Conservation (phyloP, 257 asterid genomes). For the Marsdenia floribunda region DNA sequence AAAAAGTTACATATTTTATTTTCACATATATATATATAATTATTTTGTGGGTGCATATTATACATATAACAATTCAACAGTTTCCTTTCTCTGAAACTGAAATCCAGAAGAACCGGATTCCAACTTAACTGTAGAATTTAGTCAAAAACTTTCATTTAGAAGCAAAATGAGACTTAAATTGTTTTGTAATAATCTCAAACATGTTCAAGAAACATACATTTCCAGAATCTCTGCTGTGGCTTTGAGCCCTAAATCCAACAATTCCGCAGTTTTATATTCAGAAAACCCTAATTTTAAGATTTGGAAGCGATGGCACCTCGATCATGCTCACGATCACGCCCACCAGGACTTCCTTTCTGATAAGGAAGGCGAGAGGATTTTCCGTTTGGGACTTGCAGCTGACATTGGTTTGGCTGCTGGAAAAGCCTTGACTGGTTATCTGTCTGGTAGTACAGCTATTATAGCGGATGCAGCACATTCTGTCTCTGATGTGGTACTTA, state of each 20-base stretch:
- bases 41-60: no score
- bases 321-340: slow-evolving; percentile 52
- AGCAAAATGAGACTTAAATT: slow-evolving; percentile 48
- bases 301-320: slow-evolving; percentile 75
- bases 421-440: slow-evolving; percentile 76
- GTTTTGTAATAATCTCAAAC: slow-evolving; percentile 30
- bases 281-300: slow-evolving; percentile 46
- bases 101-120: background rate
- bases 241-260: slow-evolving; percentile 18
- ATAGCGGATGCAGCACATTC: slow-evolving; percentile 98
- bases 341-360: slow-evolving; percentile 42
- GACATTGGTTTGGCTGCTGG: slow-evolving; percentile 84
- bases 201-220: slow-evolving; percentile 29
- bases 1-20: no score
- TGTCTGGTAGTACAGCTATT: slow-evolving; percentile 92
- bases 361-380: slow-evolving; percentile 74
- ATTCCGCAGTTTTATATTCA: slow-evolving; percentile 14
- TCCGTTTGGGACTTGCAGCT: slow-evolving; percentile 88
- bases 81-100: background rate
- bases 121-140: background rate
- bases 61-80: background rate
- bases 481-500: slow-evolving; percentile 80
- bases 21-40: no score
- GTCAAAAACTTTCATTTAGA: background rate
- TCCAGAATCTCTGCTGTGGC: slow-evolving; percentile 27